These are phyloP conservation scores for Russula earlei DNA, from an alignment of 768 basidiomycete species.

Conservation along the genomic window DNA sequence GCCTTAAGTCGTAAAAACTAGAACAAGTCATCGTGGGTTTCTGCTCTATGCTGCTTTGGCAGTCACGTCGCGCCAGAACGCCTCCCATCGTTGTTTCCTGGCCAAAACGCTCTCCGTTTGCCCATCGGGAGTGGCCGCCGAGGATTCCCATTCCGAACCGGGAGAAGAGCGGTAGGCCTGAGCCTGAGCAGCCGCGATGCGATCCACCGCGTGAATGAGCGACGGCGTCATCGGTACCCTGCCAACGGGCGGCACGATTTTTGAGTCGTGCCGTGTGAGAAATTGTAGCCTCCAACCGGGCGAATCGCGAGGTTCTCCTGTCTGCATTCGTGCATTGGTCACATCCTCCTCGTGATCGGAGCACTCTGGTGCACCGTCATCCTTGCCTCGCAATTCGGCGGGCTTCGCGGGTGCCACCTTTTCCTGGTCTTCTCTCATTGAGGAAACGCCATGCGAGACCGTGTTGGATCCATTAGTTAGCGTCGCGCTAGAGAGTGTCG, in stretches of 20 bases:
- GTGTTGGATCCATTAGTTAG: slow-evolving; percentile 20
- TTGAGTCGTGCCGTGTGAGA: slow-evolving; percentile 31
- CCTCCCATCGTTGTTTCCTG: slow-evolving; percentile 13
- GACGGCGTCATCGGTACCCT: slow-evolving; percentile 57
- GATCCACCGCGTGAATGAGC: slow-evolving; percentile 51
- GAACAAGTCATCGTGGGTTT: not conserved
- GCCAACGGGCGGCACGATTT: slow-evolving; percentile 21
- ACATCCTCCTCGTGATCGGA: slow-evolving; percentile 29
- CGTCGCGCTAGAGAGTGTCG: slow-evolving; percentile 22
- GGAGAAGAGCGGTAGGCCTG: slow-evolving; percentile 1
- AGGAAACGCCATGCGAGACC: slow-evolving; percentile 14
- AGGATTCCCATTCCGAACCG: not conserved
- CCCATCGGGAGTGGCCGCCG: not conserved
- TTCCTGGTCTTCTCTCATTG: slow-evolving; percentile 17
- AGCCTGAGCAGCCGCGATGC: slow-evolving; percentile 44
- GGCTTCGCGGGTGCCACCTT: slow-evolving; percentile 15
- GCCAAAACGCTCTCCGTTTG: not conserved
- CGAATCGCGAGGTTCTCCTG: slow-evolving; percentile 16
- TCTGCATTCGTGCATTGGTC: slow-evolving; percentile 14
- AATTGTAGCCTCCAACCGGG: slow-evolving; percentile 44
- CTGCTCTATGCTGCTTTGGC: slow-evolving; percentile 3
- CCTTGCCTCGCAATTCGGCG: slow-evolving; percentile 2
- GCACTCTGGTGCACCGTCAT: slow-evolving; percentile 21
- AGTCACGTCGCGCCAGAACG: slow-evolving; percentile 17
- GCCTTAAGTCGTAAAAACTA: not conserved